These are phyloP conservation scores for Ilex asprella DNA, from an alignment of 257 asterid species.

Conservation along the genomic window DNA sequence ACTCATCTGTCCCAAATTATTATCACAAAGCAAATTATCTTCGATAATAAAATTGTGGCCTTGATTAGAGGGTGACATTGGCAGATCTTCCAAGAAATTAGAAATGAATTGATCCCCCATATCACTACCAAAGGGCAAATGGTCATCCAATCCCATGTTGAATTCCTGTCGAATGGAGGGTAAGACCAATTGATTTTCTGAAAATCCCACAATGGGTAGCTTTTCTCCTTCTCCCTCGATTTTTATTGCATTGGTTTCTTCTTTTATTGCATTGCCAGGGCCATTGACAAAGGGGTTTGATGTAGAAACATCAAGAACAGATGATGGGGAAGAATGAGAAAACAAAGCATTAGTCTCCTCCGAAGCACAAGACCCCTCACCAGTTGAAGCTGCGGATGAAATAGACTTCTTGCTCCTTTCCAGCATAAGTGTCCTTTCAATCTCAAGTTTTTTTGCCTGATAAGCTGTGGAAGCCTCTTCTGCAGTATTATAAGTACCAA, in stretches of 20 bases:
- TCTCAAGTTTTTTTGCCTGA: slow-evolving; percentile 22
- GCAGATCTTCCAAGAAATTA: neutral
- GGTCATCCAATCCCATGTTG: slow-evolving; percentile 3
- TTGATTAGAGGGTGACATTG: slow-evolving; percentile 11
- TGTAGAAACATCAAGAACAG: slow-evolving; percentile 20
- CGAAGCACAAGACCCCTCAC: slow-evolving; percentile 9
- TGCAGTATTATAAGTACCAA: slow-evolving; percentile 29
- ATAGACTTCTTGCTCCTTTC: slow-evolving; percentile 4
- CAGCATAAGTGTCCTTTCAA: slow-evolving; percentile 9
- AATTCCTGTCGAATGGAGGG: slow-evolving; percentile 2
- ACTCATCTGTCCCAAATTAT: slow-evolving; percentile 21
- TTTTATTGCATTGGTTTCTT: neutral
- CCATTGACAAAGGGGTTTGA: neutral
- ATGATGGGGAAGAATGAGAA: slow-evolving; percentile 26
- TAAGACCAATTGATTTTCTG: neutral
- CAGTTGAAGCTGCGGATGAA: neutral
- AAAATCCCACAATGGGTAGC: neutral
- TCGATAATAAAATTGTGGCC: slow-evolving; percentile 10
- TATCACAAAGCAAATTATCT: slow-evolving; percentile 7
- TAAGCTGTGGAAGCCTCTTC: slow-evolving; percentile 28
- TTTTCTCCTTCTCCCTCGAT: neutral
- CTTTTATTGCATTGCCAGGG: neutral
- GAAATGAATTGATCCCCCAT: neutral
- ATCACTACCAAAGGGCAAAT: neutral
- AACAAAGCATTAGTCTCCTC: slow-evolving; percentile 10